phyloP scores from a whole-genome alignment of 768 basidiomycete species.

The Boletus rubescentipes region DNA sequence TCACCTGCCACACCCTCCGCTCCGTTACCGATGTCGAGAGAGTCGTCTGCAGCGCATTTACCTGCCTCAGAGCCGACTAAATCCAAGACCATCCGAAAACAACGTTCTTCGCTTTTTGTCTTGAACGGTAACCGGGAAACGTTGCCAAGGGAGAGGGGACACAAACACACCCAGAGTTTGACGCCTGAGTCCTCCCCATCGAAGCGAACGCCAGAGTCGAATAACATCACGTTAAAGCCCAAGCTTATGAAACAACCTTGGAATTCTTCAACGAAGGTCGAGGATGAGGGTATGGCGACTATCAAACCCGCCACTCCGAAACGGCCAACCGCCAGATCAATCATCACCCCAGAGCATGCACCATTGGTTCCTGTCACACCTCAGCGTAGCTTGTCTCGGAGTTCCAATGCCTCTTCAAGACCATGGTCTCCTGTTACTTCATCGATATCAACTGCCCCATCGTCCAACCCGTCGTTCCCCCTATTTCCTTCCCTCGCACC shows the following conservation, averaged over 20 bases:
- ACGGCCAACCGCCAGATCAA: conserved; percentile 48
- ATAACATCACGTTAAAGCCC: conserved; percentile 41
- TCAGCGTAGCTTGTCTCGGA: conserved; percentile 66
- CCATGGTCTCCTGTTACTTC: conserved; percentile 80
- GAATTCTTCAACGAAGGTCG: conserved; percentile 83
- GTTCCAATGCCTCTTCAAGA: conserved; percentile 74
- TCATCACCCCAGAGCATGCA: conserved; percentile 40
- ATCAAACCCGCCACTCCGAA: conserved; percentile 51
- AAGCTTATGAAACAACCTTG: conserved; percentile 52
- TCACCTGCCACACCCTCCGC: conserved; percentile 42
- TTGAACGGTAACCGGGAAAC: conserved; percentile 44
- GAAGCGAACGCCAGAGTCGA: conserved; percentile 36
- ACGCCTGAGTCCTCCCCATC: conserved; percentile 68
- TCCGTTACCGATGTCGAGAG: conserved; percentile 48
- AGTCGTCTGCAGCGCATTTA: conserved; percentile 31
- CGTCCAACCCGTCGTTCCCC: conserved; percentile 42
- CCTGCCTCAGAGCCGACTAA: conserved; percentile 56
- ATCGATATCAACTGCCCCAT: conserved; percentile 67
- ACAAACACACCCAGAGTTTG: conserved; percentile 69
- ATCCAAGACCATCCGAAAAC: conserved; percentile 43
- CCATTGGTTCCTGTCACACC: conserved; percentile 52
- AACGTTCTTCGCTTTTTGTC: conserved; percentile 63
- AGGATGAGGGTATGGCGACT: conserved; percentile 47
- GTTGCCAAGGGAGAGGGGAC: conserved; percentile 57
- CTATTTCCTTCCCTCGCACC: conserved; percentile 28